Base-by-base conservation (phyloP, 306 rosid species). In the Quercus glauca region DNA sequence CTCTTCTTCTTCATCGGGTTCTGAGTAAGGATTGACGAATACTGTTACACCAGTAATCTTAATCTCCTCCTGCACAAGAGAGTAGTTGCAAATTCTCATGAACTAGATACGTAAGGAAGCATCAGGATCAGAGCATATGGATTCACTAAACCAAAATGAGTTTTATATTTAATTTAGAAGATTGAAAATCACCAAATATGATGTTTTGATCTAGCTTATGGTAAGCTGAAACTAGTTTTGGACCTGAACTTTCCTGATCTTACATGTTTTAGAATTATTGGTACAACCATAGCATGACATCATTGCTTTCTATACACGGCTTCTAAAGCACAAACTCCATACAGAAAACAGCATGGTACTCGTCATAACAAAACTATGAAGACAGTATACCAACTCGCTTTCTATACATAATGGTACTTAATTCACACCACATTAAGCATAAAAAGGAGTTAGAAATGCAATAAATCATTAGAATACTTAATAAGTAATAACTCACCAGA, bases 11-110 rank as follows among this genome's bases (percentile, higher is more conserved):
- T 92, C 99, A 21, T 93, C 98, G n/a, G 93, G 97, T 82, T 96
- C 99, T 6, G 91, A 43, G 80, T 93, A 91, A 26, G 99, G 97
- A 83, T 96, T 96, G 78, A 96, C 94, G 74, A 93, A 96, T 78
- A 88, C 77, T 11, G 93, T 84, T 75, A 93, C 89, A 75, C 87
- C 78, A 45, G 89, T 91, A 80, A 96, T 93, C 89, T 96, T 93
- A 84, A 95, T 91, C 79, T 96, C 99, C 80, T 96, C 99, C 99
- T 96, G 89, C 83, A 82, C 73, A 63, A 69, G 57, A 65, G 74
- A 65, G 29, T 25, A 59, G 74, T 5, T 51, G 52, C 26, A 17
- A 68, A 68, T 29, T 55, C 64, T 21, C 65, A 25, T 7, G 35
- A 70, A 43, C 74, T 11, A 43, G 51, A 68, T 45, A 55, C 18